These are phyloP conservation scores for Blastobotrys ciferrii DNA, from an alignment of 1,139 yeast genomes.

Conservation along the genomic window DNA sequence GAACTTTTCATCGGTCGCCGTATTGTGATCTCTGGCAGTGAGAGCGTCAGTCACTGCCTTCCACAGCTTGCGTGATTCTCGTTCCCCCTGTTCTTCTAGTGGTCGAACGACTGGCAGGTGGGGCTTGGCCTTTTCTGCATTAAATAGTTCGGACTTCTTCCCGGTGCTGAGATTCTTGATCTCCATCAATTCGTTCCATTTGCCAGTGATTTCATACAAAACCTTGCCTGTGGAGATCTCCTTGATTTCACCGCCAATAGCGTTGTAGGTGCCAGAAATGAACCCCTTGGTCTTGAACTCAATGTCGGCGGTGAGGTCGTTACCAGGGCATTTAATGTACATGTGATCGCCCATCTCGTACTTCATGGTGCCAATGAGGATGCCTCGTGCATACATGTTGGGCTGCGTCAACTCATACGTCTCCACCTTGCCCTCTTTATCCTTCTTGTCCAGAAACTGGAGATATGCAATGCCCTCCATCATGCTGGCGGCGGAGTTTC, in stretches of 20 bases:
- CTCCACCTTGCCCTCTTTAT: slow-evolving; percentile 50
- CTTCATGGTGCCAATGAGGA: slow-evolving; percentile 82
- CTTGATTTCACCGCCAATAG: slow-evolving; percentile 72
- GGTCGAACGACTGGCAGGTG: slow-evolving; percentile 72
- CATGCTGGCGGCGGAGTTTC: slow-evolving; percentile 94
- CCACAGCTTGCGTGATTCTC: slow-evolving; percentile 86
- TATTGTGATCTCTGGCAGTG: slow-evolving; percentile 67
- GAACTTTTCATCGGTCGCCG: slow-evolving; percentile 85
- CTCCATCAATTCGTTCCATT: slow-evolving; percentile 88
- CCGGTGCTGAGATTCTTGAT: slow-evolving; percentile 56
- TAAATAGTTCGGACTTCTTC: slow-evolving; percentile 56
- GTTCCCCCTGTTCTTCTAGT: slow-evolving; percentile 69
- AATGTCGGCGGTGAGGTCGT: slow-evolving; percentile 69
- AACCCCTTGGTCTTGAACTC: slow-evolving; percentile 96
- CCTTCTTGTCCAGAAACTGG: slow-evolving; percentile 59
- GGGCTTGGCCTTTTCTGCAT: slow-evolving; percentile 54
- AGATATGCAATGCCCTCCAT: slow-evolving; percentile 89
- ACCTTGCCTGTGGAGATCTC: slow-evolving; percentile 52
- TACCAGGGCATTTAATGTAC: slow-evolving; percentile 60
- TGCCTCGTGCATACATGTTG: slow-evolving; percentile 93
- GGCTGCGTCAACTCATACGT: slow-evolving; percentile 84
- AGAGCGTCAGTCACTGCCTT: slow-evolving; percentile 74
- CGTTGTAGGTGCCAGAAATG: slow-evolving; percentile 88
- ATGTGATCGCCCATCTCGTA: slow-evolving; percentile 93
- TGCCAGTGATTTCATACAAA: slow-evolving; percentile 71